Evolutionary conservation across 495 filamentous ascomycete species (phyloP), one percentile per base, ranked within the genome.

Genomic region (Xylaria curta): DNA sequence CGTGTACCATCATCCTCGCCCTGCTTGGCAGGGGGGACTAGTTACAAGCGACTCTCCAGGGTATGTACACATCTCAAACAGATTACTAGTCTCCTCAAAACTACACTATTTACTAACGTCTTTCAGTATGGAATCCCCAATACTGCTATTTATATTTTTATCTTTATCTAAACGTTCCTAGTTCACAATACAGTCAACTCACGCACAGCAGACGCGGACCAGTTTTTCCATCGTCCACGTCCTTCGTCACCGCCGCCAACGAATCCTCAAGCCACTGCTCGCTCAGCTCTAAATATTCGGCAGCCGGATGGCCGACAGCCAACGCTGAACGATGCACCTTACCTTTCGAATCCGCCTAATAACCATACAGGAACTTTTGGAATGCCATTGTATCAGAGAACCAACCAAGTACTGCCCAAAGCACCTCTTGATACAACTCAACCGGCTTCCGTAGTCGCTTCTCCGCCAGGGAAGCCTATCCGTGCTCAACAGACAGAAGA

Each of bases 141-240:
- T 38, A 13, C 21, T 33, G 12, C 4, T 42, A 12, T n/a, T 8
- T 21, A 31, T 31, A 31, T 31, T 31, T 31, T 31, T 31, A 9
- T 8, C 38, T n/a, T 19, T 51, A 51, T 51, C 51, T 19, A 40
- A 53, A 38, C 24, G 7, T 26, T 53, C 31, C 2, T 24, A 51
- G 31, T 19, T 13, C 51, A 66, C 19, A 38, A 24, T 5, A 38
- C 13, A 44, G 24, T 49, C 21, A 46, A 46, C 63, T 66, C 10
- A 66, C 63, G 51, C n/a, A 36, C 46, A 1, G 19, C 9, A 66
- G 63, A 53, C 21, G 46, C 63, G 24, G 19, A 21, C 21, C 15
- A 24, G 28, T 66, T 66, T 10, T 66, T 66, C 46, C 63, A 66
- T 12, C 40, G 13, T 64, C 40, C 38, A 24, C 61, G 4, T 33